Conservation (phyloP, 208 protist genomes). For the Leishmania tropica region DNA sequence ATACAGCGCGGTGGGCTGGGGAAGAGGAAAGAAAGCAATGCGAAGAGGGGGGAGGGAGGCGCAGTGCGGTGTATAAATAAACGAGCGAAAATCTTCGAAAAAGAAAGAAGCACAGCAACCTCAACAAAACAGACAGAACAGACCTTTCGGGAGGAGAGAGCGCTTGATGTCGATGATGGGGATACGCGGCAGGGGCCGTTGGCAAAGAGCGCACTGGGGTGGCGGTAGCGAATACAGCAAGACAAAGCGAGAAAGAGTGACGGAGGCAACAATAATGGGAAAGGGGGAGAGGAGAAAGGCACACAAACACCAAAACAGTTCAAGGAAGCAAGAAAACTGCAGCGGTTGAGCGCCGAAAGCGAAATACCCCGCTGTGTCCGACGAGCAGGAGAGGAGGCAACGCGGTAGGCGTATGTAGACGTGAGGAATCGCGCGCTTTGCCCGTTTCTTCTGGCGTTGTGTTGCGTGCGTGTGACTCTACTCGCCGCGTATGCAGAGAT, state of each 20-base stretch:
- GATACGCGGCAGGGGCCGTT: neutral
- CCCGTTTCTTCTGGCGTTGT: constrained; percentile 16
- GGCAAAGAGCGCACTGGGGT: neutral
- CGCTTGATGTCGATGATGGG: neutral
- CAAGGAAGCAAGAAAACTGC: constrained; percentile 11
- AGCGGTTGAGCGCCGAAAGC: neutral
- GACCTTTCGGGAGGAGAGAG: neutral
- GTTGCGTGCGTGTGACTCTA: neutral
- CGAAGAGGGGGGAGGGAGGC: neutral
- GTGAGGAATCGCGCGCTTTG: neutral
- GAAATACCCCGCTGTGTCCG: neutral
- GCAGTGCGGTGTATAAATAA: neutral
- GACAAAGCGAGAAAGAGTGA: neutral
- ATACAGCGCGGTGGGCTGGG: neutral
- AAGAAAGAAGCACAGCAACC: neutral
- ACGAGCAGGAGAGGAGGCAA: neutral
- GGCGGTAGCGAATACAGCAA: neutral
- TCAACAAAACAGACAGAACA: neutral
- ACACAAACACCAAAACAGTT: constrained; percentile 5
- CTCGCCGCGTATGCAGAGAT: neutral
- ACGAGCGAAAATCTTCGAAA: neutral
- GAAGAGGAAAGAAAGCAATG: neutral
- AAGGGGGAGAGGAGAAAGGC: neutral
- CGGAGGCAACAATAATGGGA: neutral
- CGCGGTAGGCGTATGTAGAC: neutral